Evolutionary conservation across 176 grass and related monocot genomes (phyloP), one percentile per base, ranked within the genome.

Genomic region (Oryza meyeriana): DNA sequence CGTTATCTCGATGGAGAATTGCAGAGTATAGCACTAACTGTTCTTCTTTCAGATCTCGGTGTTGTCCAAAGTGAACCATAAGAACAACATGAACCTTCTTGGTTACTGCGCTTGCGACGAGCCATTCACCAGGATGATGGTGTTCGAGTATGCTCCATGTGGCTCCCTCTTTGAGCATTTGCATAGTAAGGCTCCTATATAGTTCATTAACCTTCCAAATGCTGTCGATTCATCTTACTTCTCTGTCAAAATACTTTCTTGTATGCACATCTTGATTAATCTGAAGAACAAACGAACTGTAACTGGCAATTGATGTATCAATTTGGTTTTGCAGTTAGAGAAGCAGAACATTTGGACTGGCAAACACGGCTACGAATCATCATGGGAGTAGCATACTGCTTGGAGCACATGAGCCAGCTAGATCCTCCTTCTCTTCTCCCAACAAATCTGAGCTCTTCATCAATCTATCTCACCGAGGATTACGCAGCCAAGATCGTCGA

Each of bases 131-230:
- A 85, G 93, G 38, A 98, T 98, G 93, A 76, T 98, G 86, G 87
- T 90, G 24, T 90, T 98, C 2, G 96, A 98, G 71, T 95, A 98
- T 35, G 87, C 93, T 28, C 89, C 93, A 17, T 93, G 88, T 14
- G 95, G 95, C 41, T 94, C 88, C 11, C 90, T 98, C 82, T 94
- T 94, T 74, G 95, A 98, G 76, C 95, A 98, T 87, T 76, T 98
- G 76, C 95, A 98, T 45, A 89, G 95, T 94, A 83, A 91, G 85
- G 72, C 61, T 57, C 75, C 72, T 65, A 59, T 35, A 42, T 42
- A 42, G 40, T 69, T 78, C 29, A n/a, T 41, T 29, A 12, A 59
- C 22, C 44, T 22, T 42, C 36, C 7, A 64, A 30, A 79, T 29
- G 4, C 9, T 77, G 58, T 64, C 1, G 4, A 17, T 48, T 48